A percentile compares a stretch with the other conserved stretches of the same genome.
Evolutionary conservation across 306 rosid genomes (phyloP).

Genomic region (Citrullus mucosospermus): DNA sequence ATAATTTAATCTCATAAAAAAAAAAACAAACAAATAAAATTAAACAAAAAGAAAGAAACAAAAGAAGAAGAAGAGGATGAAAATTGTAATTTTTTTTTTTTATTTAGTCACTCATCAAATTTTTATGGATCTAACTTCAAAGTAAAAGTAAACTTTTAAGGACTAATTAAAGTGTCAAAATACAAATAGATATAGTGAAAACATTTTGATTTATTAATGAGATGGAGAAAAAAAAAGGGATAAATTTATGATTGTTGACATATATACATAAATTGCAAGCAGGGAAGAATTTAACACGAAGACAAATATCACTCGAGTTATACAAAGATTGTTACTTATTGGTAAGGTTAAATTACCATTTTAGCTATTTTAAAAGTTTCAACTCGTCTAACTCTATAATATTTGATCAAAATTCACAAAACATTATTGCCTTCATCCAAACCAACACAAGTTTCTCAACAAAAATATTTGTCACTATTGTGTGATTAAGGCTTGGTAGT

Average conservation of each 20-base stretch:
- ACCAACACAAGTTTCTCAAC: not conserved
- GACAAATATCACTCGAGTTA: not conserved
- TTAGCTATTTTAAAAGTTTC: not conserved
- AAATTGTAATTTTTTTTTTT: too few relatives aligned
- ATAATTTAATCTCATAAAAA: too few relatives aligned
- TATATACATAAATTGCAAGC: not conserved
- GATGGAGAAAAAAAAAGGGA: too few relatives aligned
- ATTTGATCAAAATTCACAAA: not conserved
- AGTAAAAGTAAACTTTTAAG: not conserved
- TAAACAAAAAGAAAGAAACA: too few relatives aligned
- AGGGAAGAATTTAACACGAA: not conserved
- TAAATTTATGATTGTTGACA: not conserved
- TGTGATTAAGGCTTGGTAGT: too few relatives aligned
- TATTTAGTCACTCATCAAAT: not conserved
- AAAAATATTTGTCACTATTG: not conserved
- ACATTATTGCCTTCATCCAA: not conserved
- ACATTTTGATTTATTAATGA: too few relatives aligned
- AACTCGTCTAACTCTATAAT: not conserved
- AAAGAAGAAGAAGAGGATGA: too few relatives aligned
- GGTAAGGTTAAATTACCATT: not conserved
- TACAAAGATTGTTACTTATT: not conserved
- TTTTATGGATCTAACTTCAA: too few relatives aligned
- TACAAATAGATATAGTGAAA: too few relatives aligned
- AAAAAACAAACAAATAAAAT: too few relatives aligned
- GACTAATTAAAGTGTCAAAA: too few relatives aligned